Conservation (phyloP, 768 basidiomycete genomes). For the Rhizopogon roseolus region DNA sequence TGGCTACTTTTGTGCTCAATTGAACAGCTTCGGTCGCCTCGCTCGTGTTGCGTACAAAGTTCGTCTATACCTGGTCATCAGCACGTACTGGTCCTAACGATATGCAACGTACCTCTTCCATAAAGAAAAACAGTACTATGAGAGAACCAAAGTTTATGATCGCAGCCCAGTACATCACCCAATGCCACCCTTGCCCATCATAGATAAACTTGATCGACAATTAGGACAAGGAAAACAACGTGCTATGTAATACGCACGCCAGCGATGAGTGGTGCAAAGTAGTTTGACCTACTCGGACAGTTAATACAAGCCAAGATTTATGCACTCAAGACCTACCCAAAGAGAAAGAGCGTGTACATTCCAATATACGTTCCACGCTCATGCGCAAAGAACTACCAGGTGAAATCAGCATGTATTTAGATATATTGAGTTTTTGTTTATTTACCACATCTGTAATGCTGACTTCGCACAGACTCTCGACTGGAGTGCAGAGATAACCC, state of each 20-base stretch:
- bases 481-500: conserved; percentile 16
- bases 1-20: background rate
- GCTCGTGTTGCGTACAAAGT: conserved; percentile 10
- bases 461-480: conserved; percentile 17
- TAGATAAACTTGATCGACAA: conserved; percentile 10
- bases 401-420: background rate
- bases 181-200: conserved; percentile 16
- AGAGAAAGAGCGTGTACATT: conserved; percentile 14
- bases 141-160: conserved; percentile 14
- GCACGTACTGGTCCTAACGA: background rate
- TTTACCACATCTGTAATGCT: conserved; percentile 14
- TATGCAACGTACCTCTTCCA: conserved; percentile 13
- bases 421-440: background rate
- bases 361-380: conserved; percentile 16
- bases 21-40: conserved; percentile 10
- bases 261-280: conserved; percentile 16
- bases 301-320: background rate
- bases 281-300: conserved; percentile 9
- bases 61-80: conserved; percentile 7
- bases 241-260: conserved; percentile 7
- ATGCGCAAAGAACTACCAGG: conserved; percentile 14
- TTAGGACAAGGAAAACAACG: background rate
- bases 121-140: conserved; percentile 12
- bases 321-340: conserved; percentile 7
- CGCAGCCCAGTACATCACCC: conserved; percentile 19